These are phyloP conservation scores for Lecanoromycetidae sp. DNA, from an alignment of 2,329 filamentous ascomycete species.

Conservation along the genomic window DNA sequence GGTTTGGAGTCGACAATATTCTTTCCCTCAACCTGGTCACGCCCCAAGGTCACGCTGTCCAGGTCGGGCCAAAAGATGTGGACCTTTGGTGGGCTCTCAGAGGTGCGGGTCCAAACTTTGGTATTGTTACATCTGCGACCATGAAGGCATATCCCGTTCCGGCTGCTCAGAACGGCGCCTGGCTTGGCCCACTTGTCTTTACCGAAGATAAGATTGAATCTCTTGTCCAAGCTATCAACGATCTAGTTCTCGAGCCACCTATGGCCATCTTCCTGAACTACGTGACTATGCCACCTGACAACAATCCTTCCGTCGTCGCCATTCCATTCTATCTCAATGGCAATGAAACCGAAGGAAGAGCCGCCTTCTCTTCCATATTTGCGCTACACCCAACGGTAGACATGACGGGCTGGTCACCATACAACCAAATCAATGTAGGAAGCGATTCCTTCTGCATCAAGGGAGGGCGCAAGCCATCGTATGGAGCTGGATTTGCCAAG, in stretches of 20 bases:
- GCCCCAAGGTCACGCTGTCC: slow-evolving; percentile 34
- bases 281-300: background rate
- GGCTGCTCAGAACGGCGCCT: slow-evolving; percentile 3
- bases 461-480: slow-evolving; percentile 11
- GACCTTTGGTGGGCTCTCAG: slow-evolving; percentile 20
- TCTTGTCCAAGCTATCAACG: slow-evolving; percentile 6
- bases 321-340: slow-evolving; percentile 11
- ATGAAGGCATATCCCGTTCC: slow-evolving; percentile 8
- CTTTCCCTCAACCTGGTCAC: slow-evolving; percentile 41
- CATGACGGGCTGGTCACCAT: background rate
- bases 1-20: slow-evolving; percentile 43
- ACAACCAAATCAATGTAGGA: background rate
- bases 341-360: background rate
- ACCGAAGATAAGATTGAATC: slow-evolving; percentile 5
- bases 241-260: background rate
- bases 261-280: slow-evolving; percentile 6
- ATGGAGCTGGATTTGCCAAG: background rate
- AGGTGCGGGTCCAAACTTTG: slow-evolving; percentile 18
- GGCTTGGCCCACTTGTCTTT: slow-evolving; percentile 14
- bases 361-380: slow-evolving; percentile 1
- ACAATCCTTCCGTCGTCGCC: background rate
- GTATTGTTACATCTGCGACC: slow-evolving; percentile 13
- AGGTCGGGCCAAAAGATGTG: slow-evolving; percentile 23
- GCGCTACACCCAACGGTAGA: background rate
- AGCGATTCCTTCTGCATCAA: slow-evolving; percentile 6